phyloP scores from a whole-genome alignment of 2,329 filamentous ascomycete species.

The Ascochyta clinopodiicola region DNA sequence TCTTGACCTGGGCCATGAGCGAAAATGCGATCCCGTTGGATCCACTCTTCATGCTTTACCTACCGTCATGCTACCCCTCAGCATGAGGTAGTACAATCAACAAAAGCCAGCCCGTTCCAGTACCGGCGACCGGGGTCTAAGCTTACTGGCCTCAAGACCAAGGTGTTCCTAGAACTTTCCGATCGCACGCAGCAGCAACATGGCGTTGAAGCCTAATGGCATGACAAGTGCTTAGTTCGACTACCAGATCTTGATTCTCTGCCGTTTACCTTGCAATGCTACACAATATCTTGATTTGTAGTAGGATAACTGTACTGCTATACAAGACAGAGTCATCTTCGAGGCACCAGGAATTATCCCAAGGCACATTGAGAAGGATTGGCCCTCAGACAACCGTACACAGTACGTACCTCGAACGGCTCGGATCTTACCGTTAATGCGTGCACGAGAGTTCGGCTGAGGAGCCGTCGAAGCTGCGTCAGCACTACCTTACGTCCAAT shows the following conservation, averaged over 20 bases:
- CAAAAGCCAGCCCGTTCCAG: not conserved
- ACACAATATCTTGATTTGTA: not conserved
- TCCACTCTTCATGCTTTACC: not conserved
- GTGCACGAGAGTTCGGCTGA: not conserved
- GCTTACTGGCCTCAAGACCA: not conserved
- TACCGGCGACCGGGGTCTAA: not conserved
- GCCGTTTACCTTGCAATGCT: not conserved
- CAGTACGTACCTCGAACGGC: not conserved
- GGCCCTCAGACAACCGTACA: not conserved
- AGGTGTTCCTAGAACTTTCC: not conserved
- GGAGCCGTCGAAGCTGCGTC: slow-evolving; percentile 1
- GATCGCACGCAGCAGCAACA: not conserved
- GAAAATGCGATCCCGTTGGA: not conserved
- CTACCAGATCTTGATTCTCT: not conserved
- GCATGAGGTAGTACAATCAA: not conserved
- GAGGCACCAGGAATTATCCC: too few relatives aligned
- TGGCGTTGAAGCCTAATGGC: not conserved
- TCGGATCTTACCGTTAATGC: not conserved
- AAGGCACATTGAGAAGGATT: not conserved
- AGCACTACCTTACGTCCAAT: not conserved
- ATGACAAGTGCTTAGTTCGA: not conserved
- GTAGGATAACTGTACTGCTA: not conserved
- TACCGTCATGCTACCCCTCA: not conserved
- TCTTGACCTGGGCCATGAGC: not conserved
- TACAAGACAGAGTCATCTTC: not conserved